A percentile compares a stretch with the other conserved stretches of the same genome.
phyloP scores from a whole-genome alignment of 257 asterid species.

The Lycium ferocissimum region DNA sequence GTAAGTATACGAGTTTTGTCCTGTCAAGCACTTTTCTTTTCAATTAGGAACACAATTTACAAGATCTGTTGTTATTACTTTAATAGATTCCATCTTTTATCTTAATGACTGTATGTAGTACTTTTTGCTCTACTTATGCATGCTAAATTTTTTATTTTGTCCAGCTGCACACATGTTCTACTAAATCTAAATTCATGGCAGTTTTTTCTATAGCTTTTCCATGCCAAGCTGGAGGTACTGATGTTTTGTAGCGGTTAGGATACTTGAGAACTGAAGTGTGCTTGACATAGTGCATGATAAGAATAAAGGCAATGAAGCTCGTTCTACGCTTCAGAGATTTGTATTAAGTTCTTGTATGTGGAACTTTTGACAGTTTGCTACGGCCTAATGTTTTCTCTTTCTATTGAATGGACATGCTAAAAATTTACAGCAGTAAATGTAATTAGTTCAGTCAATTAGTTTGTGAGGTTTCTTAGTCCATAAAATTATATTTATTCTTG shows the following conservation, averaged over 20 bases:
- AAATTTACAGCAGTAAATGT: not conserved
- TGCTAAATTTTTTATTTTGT: no score
- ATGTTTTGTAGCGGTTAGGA: not conserved
- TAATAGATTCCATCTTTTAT: no score
- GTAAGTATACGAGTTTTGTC: slow-evolving; percentile 45
- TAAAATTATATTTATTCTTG: not conserved
- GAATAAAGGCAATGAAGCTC: not conserved
- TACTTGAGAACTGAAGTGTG: slow-evolving; percentile 5
- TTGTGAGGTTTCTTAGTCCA: slow-evolving; percentile 11
- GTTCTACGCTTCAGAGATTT: slow-evolving; percentile 12
- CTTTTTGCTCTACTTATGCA: no score
- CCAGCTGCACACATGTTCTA: not conserved
- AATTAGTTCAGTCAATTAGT: not conserved
- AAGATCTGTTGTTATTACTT: not conserved
- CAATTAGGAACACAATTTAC: not conserved
- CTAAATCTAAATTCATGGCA: no score
- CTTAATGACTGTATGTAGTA: no score
- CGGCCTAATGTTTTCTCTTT: slow-evolving; percentile 1
- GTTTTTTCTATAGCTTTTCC: not conserved
- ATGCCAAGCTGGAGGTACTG: slow-evolving; percentile 18
- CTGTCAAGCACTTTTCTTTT: not conserved
- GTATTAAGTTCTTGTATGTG: not conserved
- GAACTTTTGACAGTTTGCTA: not conserved
- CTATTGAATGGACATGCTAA: not conserved
- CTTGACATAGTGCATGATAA: slow-evolving; percentile 16